phyloP scores from a whole-genome alignment of 495 filamentous ascomycete species.

The Cairneyella variabilis region DNA sequence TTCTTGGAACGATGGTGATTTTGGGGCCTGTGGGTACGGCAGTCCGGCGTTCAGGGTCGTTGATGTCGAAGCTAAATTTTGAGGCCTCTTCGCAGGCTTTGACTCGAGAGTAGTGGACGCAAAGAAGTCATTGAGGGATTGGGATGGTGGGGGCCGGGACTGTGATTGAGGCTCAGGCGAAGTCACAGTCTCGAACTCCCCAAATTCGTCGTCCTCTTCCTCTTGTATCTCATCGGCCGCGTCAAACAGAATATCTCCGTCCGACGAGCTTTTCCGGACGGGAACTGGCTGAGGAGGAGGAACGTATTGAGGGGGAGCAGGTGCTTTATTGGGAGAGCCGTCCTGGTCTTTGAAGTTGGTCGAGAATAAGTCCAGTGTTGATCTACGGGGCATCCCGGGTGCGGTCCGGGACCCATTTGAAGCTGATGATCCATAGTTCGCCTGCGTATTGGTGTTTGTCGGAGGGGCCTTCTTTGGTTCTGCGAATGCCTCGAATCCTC shows the following conservation, averaged over 20 bases:
- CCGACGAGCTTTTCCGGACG: conserved; percentile 12
- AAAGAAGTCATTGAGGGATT: conserved; percentile 20
- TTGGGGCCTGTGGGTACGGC: conserved; percentile 41
- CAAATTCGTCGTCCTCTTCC: conserved; percentile 65
- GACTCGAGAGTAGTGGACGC: conserved; percentile 5
- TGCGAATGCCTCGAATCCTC: conserved; percentile 10
- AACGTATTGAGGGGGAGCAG: neutral
- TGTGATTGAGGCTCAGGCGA: conserved; percentile 4
- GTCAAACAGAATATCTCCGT: conserved; percentile 42
- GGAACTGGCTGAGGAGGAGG: conserved; percentile 3
- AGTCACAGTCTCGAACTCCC: conserved; percentile 61
- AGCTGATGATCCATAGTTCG: conserved; percentile 1
- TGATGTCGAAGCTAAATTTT: conserved; percentile 13
- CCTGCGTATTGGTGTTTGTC: neutral
- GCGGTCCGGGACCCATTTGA: neutral
- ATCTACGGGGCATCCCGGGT: conserved; percentile 8
- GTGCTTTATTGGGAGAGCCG: neutral
- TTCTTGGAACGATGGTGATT: conserved; percentile 47
- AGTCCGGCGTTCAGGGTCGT: conserved; percentile 2
- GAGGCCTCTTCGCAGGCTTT: conserved; percentile 8
- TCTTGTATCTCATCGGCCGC: conserved; percentile 36
- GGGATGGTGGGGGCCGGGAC: conserved; percentile 5
- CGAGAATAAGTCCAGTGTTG: conserved; percentile 22
- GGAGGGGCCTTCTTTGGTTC: conserved; percentile 1
- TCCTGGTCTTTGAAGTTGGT: conserved; percentile 4